These are phyloP conservation scores for Fusarium sp. DNA, from an alignment of 2,329 filamentous ascomycete species.

Conservation along the genomic window DNA sequence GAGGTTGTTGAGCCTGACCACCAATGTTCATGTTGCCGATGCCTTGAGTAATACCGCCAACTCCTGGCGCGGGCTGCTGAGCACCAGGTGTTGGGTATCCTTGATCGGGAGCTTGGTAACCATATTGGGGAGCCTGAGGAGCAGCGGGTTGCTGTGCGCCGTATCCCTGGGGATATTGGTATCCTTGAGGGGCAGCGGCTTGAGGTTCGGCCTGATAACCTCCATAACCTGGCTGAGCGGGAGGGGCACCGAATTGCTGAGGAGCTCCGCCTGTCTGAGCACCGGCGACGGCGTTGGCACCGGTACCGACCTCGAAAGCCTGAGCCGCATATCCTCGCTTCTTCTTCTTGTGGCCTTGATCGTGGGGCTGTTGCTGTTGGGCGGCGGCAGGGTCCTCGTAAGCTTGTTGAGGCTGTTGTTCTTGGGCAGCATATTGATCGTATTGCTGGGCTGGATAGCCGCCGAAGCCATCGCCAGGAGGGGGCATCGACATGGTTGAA, in stretches of 20 bases:
- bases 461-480: conserved; percentile 62
- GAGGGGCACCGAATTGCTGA: conserved; percentile 61
- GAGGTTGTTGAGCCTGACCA: conserved; percentile 54
- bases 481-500: conserved; percentile 67
- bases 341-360: conserved; percentile 76
- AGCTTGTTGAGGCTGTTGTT: conserved; percentile 56
- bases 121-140: conserved; percentile 59
- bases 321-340: conserved; percentile 95
- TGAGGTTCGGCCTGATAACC: conserved; percentile 67
- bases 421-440: conserved; percentile 59
- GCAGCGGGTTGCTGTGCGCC: conserved; percentile 56
- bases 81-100: conserved; percentile 70
- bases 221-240: conserved; percentile 65
- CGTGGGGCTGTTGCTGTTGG: conserved; percentile 43
- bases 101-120: conserved; percentile 75
- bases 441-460: conserved; percentile 50
- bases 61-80: conserved; percentile 46
- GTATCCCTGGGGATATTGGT: conserved; percentile 59
- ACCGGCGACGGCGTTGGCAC: conserved; percentile 78
- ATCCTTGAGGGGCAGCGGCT: conserved; percentile 53
- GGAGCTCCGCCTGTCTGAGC: conserved; percentile 56
- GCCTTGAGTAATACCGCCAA: conserved; percentile 82
- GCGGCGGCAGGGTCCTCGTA: conserved; percentile 51
- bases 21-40: conserved; percentile 89
- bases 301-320: conserved; percentile 91